Base-by-base conservation (phyloP, 78 protist genomes). In the Isochrysis galbana region DNA sequence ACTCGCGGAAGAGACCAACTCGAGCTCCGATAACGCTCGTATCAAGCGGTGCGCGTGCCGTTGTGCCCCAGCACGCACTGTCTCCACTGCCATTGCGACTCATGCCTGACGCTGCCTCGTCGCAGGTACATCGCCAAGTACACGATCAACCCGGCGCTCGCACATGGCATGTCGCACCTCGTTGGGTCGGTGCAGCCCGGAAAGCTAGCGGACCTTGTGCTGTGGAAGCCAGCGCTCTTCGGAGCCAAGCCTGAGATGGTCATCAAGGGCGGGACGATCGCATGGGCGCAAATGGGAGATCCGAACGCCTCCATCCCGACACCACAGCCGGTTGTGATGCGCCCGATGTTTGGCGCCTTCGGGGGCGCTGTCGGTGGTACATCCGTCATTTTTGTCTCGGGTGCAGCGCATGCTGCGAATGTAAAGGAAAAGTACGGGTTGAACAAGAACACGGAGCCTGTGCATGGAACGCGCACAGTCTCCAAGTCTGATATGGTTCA, bases 231-330 rank as follows among this genome's bases (percentile, higher is more conserved):
- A 11, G 89, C 38, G 45, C 83, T 42, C 87, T 93, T 93, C 19
- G 94, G 94, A 26, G 89, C 92, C 55, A 93, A 93, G 92, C 94
- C 94, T 38, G 86, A 87, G 70, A 87, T 93, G 92, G 87, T 93
- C 38, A 26, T 93, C 90, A 93, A 93, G 78, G 94, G 92, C 83
- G 92, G 92, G 21, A 70, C 84, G 34, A 70, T 90, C 55, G 92
- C 92, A 55, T 90, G 80, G 67, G 78, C 89, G 45, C 91, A 92
- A 92, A 93, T 93, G 94, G 94, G 94, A 46, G 94, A 93, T 42
- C 94, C 94, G 38, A 93, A 93, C 91, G 94, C 94, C 17, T 93
- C 94, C 41, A 93, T 93, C 92, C 94, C 94, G 22, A 93, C 94
- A 54, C 94, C 94, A 36, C 88, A 93, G 91, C 94, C 94, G n/a